Evolutionary conservation across 2,329 filamentous ascomycete genomes (phyloP), one percentile per base, ranked within the genome.

Genomic region (Thelonectria discophora): DNA sequence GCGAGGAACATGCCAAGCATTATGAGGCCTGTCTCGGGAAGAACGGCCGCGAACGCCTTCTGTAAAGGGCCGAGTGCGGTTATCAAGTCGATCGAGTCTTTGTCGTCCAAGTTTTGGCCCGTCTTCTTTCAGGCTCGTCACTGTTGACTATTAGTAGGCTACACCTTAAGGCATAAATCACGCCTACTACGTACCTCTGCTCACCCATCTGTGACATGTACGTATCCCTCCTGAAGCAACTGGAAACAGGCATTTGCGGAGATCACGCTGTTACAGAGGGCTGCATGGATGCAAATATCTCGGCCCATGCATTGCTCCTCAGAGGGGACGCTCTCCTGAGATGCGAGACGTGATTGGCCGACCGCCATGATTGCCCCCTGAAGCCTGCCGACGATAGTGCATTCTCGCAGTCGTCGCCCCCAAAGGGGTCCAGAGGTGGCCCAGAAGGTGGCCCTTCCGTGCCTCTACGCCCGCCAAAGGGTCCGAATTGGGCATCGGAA

Each of bases 191-290:
- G 45, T 39, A 24, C 37, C 42, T 37, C 45, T 45, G 57, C n/a
- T n/a, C 24, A 59, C 49, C 50, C 57, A 55, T 55, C 52, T 55
- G 43, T 47, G 39, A 55, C 52, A 43, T 40, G 37, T 17, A 24
- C 40, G 40, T 50, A 42, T 52, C 54, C 50, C 57, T 54, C 43
- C 54, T 21, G 42, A 51, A 59, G 57, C 30, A 43, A 47, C 51
- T 60, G 53, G 34, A 37, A 37, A 37, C 34, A 63, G 52, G 42
- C 21, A 39, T 24, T 24, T 27, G 51, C 34, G 42, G 51, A 64
- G 65, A 70, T 66, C 68, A 66, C 63, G 63, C 68, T 66, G 68
- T 70, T 70, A 60, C 58, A 65, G 57, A 67, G 62, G 53, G 48
- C 54, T 65, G 65, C 68, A 68, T 59, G 65, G 67, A 65, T 68